Evolutionary conservation across 495 filamentous ascomycete species (phyloP).

Genomic region (Penicillium maclennaniae): DNA sequence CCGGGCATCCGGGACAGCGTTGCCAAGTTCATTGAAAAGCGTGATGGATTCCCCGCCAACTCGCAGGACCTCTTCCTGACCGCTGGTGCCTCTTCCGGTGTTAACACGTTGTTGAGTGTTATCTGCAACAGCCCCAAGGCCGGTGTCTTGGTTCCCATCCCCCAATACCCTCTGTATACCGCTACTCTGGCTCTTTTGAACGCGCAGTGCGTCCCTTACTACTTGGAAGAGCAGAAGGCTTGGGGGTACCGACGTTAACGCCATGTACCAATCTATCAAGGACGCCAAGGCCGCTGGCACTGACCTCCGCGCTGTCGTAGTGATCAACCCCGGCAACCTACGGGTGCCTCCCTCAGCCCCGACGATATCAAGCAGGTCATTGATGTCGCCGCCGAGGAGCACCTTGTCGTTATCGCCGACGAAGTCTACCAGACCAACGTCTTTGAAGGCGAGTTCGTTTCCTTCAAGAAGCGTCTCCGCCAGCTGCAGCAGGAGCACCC

Average conservation of each 20-base stretch:
- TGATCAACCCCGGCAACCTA: conserved; percentile 98
- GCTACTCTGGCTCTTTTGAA: conserved; percentile 84
- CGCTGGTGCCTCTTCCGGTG: conserved; percentile 87
- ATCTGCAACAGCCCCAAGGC: conserved; percentile 76
- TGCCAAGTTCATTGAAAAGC: conserved; percentile 84
- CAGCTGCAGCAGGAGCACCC: conserved; percentile 73
- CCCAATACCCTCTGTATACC: conserved; percentile 97
- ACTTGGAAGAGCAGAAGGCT: conserved; percentile 75
- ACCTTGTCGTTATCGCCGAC: conserved; percentile 86
- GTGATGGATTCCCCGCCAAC: conserved; percentile 83
- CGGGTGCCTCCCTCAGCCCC: conserved; percentile 75
- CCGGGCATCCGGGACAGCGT: conserved; percentile 81
- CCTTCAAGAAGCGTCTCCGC: conserved; percentile 87
- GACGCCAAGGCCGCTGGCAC: conserved; percentile 70
- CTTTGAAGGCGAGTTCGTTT: conserved; percentile 87
- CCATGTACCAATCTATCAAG: conserved; percentile 65
- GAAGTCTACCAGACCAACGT: conserved; percentile 99
- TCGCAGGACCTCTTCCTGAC: conserved; percentile 78
- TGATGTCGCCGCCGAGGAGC: conserved; percentile 78
- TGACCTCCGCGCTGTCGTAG: conserved; percentile 86
- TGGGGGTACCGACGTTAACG: conserved; percentile 85
- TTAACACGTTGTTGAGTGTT: conserved; percentile 86
- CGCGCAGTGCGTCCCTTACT: conserved; percentile 86
- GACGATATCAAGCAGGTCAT: conserved; percentile 78
- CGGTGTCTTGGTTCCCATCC: conserved; percentile 90